Conservation (phyloP, 75 land plant species). For the Cupressus sempervirens region DNA sequence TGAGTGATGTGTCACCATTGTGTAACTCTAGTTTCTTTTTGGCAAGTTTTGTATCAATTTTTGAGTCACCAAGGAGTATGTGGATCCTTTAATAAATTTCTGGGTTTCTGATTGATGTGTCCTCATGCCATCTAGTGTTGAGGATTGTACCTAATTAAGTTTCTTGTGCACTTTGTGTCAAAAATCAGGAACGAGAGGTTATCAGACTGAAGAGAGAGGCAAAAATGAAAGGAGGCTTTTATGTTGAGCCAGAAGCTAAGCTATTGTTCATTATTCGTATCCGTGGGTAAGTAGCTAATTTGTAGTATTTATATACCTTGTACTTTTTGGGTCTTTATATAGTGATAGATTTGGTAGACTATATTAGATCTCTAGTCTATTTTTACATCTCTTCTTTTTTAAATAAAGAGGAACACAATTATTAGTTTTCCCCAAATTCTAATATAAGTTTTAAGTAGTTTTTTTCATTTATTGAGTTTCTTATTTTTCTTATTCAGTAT, state of each 20-base stretch:
- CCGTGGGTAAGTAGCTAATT: conserved; percentile 38
- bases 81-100: no score
- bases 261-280: conserved; percentile 72
- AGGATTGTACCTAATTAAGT: no score
- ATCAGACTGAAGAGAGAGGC: neutral
- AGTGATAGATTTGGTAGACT: no score
- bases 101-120: neutral
- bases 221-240: conserved; percentile 63
- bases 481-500: conserved; percentile 39
- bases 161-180: neutral
- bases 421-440: neutral
- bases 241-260: conserved; percentile 75
- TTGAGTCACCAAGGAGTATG: no score
- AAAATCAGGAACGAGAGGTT: neutral
- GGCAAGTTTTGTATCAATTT: neutral
- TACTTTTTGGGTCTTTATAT: neutral
- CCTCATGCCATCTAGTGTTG: no score
- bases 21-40: neutral
- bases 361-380: neutral
- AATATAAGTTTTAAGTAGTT: neutral
- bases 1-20: neutral
- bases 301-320: neutral
- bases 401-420: neutral
- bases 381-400: no score
- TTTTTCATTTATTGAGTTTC: neutral